Conservation (phyloP, 169 alveolate species). For the Prorocentrum cordatum region DNA sequence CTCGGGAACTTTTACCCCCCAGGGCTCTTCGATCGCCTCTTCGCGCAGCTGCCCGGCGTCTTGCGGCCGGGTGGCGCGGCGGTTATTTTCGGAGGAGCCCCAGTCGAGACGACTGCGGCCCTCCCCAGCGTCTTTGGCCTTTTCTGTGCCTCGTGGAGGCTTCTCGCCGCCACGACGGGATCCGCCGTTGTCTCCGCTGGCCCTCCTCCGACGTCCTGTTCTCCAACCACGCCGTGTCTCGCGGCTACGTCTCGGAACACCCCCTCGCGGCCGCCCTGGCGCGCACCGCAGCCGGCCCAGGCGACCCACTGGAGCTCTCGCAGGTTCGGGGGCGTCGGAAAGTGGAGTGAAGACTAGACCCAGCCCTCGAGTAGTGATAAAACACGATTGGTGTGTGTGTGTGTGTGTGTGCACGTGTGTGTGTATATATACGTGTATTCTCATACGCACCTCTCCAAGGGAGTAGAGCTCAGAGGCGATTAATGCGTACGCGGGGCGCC, state of each 20-base stretch:
- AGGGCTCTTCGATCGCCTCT: neutral
- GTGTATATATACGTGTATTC: too few species aligned
- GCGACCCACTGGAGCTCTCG: too few species aligned
- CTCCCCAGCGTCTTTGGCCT: neutral
- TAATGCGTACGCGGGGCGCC: too few species aligned
- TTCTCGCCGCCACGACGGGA: neutral
- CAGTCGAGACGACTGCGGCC: neutral
- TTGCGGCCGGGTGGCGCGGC: too few species aligned
- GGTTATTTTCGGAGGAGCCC: neutral
- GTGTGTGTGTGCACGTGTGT: too few species aligned
- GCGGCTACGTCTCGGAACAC: slow-evolving; percentile 22
- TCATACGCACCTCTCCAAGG: too few species aligned
- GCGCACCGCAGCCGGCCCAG: too few species aligned
- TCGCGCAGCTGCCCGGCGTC: slow-evolving; percentile 5
- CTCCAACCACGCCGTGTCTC: slow-evolving; percentile 26
- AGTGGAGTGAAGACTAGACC: too few species aligned
- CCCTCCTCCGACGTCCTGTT: neutral
- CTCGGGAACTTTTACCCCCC: slow-evolving; percentile 19
- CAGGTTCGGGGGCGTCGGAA: too few species aligned
- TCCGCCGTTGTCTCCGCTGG: slow-evolving; percentile 3
- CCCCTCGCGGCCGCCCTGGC: slow-evolving; percentile 5
- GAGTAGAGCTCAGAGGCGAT: too few species aligned
- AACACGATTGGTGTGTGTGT: too few species aligned
- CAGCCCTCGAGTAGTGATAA: too few species aligned
- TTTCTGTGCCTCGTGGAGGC: neutral